Percentiles rank a stretch among this genome's conserved stretches.
Conservation (phyloP, 1,284 basidiomycete genomes). For the Ustilago tritici region DNA sequence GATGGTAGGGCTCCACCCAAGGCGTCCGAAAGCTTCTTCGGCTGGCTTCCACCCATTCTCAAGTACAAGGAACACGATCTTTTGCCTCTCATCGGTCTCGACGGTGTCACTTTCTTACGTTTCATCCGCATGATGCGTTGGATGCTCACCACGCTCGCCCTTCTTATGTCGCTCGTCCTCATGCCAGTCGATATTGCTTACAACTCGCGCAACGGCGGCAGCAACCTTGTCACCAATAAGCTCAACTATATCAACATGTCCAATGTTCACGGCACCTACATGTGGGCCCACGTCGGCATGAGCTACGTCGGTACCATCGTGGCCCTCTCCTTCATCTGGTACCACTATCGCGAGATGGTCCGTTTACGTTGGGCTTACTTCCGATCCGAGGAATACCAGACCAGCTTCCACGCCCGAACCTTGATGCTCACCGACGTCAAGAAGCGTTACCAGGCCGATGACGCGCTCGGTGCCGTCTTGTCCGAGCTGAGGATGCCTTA, state of each 20-base stretch:
- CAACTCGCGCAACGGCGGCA: conserved; percentile 46
- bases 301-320: conserved; percentile 64
- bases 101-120: conserved; percentile 91
- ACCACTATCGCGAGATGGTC: conserved; percentile 64
- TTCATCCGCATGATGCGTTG: conserved; percentile 86
- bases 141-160: conserved; percentile 56
- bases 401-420: conserved; percentile 76
- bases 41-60: conserved; percentile 84
- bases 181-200: conserved; percentile 78
- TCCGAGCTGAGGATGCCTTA: conserved; percentile 75
- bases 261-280: conserved; percentile 57
- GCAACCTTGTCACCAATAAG: conserved; percentile 39
- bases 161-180: conserved; percentile 79
- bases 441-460: conserved; percentile 77
- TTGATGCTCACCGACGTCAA: conserved; percentile 74
- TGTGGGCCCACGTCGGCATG: conserved; percentile 68
- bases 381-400: conserved; percentile 65
- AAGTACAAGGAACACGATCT: conserved; percentile 87
- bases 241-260: conserved; percentile 62
- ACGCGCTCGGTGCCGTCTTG: conserved; percentile 78
- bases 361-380: conserved; percentile 64
- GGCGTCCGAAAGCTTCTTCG: conserved; percentile 76
- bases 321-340: conserved; percentile 61
- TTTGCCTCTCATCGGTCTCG: conserved; percentile 86
- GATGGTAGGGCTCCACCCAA: conserved; percentile 81